Conservation (phyloP, 257 asterid genomes). For the Solanum arcanum region DNA sequence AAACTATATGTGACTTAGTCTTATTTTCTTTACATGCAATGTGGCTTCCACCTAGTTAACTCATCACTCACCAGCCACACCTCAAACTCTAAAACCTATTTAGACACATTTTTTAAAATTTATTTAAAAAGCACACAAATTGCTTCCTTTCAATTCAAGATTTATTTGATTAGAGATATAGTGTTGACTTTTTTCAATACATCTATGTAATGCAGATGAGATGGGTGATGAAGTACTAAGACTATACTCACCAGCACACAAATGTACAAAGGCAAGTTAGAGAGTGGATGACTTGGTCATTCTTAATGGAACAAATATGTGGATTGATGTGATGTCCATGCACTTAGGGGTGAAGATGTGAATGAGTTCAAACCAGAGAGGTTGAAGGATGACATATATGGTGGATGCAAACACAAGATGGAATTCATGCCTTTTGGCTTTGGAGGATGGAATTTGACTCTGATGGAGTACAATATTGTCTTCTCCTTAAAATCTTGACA, state of each 20-base stretch:
- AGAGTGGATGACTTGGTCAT: conserved; percentile 35
- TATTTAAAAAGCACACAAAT: not conserved
- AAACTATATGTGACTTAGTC: not conserved
- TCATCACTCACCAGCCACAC: not conserved
- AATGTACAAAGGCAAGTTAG: conserved; percentile 74
- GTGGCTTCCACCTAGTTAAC: not conserved
- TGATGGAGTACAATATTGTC: conserved; percentile 70
- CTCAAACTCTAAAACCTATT: not conserved
- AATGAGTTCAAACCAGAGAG: conserved; percentile 70
- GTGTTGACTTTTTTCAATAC: not conserved
- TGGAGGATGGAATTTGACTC: conserved; percentile 71
- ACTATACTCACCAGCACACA: conserved; percentile 66
- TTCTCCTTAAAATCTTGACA: conserved; percentile 35
- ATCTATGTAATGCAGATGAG: conserved; percentile 46
- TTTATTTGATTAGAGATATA: not conserved
- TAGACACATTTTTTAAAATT: not conserved
- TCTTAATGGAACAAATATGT: conserved; percentile 69
- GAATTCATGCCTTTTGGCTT: conserved; percentile 82
- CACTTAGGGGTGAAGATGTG: conserved; percentile 67
- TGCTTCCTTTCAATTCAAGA: not conserved
- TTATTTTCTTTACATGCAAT: not conserved
- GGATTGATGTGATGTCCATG: conserved; percentile 83
- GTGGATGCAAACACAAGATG: conserved; percentile 84
- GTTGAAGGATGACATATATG: conserved; percentile 30
- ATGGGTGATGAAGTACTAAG: conserved; percentile 76